These are phyloP conservation scores for Skeletonema tropicum DNA, from an alignment of 108 stramenopile species.

Conservation along the genomic window DNA sequence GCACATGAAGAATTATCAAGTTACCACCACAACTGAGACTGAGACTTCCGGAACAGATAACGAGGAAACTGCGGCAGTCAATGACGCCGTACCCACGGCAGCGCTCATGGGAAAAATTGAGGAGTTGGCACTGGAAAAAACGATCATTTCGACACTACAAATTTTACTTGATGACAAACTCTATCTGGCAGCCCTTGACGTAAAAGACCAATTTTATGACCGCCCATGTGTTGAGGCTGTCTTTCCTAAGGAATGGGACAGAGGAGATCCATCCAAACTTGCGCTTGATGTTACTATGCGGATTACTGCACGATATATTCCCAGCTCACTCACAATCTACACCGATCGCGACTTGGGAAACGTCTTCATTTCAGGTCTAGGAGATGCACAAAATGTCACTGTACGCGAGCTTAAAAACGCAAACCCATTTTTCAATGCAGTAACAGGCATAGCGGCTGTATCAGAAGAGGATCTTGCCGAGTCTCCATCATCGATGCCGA, in stretches of 20 bases:
- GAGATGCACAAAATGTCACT: not conserved
- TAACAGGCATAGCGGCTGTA: slow-evolving; percentile 3
- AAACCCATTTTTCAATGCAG: slow-evolving; percentile 7
- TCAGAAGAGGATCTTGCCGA: slow-evolving; percentile 7
- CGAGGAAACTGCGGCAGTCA: not conserved
- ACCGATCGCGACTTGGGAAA: not conserved
- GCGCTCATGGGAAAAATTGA: slow-evolving; percentile 10
- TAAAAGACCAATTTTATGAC: slow-evolving; percentile 13
- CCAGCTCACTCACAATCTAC: not conserved
- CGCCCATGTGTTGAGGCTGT: slow-evolving; percentile 23
- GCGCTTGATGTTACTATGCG: slow-evolving; percentile 13
- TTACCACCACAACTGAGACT: not conserved
- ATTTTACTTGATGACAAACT: slow-evolving; percentile 1
- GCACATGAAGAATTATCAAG: not conserved
- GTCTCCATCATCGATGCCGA: slow-evolving; percentile 13
- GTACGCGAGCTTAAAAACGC: not conserved
- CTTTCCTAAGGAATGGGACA: not conserved
- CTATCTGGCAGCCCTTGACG: not conserved
- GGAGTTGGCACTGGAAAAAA: not conserved
- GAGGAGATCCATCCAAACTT: not conserved
- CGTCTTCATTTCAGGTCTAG: not conserved
- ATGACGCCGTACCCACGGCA: not conserved
- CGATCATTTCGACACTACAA: not conserved
- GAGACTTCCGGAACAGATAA: not conserved
- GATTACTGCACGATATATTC: slow-evolving; percentile 12